Conservation (phyloP, 306 rosid genomes). For the Aeschynomene evenia region DNA sequence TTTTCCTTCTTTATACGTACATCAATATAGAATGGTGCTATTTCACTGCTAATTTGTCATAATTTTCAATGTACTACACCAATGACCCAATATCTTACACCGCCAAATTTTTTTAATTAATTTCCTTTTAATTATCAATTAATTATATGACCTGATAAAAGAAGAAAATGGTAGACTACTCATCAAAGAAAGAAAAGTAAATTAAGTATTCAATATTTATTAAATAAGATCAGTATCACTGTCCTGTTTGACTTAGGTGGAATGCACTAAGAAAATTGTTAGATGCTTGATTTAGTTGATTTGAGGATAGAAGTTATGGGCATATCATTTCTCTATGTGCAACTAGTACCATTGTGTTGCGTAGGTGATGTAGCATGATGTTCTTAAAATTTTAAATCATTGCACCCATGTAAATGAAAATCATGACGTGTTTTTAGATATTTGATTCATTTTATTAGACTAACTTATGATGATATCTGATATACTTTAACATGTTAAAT, state of each 20-base stretch:
- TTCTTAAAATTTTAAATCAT: background rate
- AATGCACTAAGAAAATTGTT: background rate
- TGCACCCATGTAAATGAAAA: background rate
- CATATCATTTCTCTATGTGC: background rate
- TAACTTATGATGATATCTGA: no score
- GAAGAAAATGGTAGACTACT: background rate
- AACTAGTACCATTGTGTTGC: background rate
- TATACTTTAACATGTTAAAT: no score
- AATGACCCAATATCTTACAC: no score
- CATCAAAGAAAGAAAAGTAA: no score
- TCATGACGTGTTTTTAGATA: no score
- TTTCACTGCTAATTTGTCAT: no score
- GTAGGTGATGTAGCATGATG: background rate
- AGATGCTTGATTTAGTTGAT: background rate
- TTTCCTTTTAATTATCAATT: no score
- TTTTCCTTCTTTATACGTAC: no score
- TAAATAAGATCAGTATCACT: background rate
- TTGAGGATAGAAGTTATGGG: background rate
- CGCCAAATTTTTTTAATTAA: no score
- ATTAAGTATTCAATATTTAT: background rate
- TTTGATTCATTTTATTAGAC: no score
- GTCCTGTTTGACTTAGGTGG: background rate
- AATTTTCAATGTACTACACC: no score
- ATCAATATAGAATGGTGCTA: no score
- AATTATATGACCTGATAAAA: background rate